phyloP scores from a whole-genome alignment of 2,329 filamentous ascomycete species.

The Colletotrichum aenigma region DNA sequence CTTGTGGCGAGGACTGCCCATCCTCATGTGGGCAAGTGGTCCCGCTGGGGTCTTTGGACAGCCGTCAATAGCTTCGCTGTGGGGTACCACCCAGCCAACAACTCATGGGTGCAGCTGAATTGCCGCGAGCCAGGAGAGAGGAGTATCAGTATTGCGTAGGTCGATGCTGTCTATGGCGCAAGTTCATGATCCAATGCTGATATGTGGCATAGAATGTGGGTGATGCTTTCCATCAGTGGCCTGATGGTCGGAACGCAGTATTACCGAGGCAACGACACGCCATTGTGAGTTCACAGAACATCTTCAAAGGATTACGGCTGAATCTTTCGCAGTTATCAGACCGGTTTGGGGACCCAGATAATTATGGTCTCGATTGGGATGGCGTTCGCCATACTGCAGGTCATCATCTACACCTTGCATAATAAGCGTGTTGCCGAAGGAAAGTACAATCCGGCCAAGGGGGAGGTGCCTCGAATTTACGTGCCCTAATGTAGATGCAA shows the following conservation, averaged over 20 bases:
- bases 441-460: conserved; percentile 19
- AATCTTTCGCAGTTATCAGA: conserved; percentile 37
- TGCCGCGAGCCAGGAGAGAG: conserved; percentile 48
- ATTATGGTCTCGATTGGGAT: conserved; percentile 46
- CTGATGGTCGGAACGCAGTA: conserved; percentile 57
- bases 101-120: conserved; percentile 58
- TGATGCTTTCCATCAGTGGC: conserved; percentile 54
- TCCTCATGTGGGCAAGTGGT: conserved; percentile 49
- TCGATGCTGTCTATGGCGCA: neutral
- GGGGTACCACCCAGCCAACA: conserved; percentile 57
- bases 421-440: conserved; percentile 33
- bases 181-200: neutral
- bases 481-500: neutral
- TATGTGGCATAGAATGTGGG: conserved; percentile 37
- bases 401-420: conserved; percentile 38
- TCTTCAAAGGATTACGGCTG: neutral
- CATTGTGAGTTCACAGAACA: conserved; percentile 34
- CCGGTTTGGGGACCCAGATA: conserved; percentile 48
- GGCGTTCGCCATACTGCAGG: conserved; percentile 41
- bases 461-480: conserved; percentile 18
- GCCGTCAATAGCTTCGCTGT: conserved; percentile 54
- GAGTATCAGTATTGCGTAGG: conserved; percentile 53
- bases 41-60: conserved; percentile 55
- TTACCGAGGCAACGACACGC: conserved; percentile 44
- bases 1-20: conserved; percentile 44